Evolutionary conservation across 176 grass and related monocot species (phyloP).

Genomic region (Juncus effusus): DNA sequence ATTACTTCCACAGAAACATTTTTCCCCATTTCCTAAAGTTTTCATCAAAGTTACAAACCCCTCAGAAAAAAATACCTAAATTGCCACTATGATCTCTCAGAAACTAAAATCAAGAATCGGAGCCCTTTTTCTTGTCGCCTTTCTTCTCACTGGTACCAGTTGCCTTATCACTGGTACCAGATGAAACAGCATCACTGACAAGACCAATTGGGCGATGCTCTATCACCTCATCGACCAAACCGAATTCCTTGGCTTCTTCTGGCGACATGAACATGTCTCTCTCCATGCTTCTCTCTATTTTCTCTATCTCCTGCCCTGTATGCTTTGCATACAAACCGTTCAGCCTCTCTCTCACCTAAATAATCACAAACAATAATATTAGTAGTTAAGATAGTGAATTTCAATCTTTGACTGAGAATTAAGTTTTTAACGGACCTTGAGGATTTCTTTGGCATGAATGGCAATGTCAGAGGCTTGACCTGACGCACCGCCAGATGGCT

Average conservation of each 20-base stretch:
- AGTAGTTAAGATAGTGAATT: not conserved
- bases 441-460: slow-evolving; percentile 97
- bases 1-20: too few species aligned
- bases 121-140: slow-evolving; percentile 10
- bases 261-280: slow-evolving; percentile 91
- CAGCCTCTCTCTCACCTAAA: slow-evolving; percentile 63
- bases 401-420: not conserved
- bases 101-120: slow-evolving; percentile 8
- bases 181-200: slow-evolving; percentile 43
- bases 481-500: slow-evolving; percentile 75
- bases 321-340: slow-evolving; percentile 84
- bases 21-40: too few species aligned
- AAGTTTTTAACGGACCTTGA: slow-evolving; percentile 31
- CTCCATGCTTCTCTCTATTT: slow-evolving; percentile 77
- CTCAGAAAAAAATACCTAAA: too few species aligned
- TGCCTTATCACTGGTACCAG: slow-evolving; percentile 1
- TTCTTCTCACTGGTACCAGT: slow-evolving; percentile 21
- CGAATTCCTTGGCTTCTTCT: slow-evolving; percentile 76
- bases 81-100: not conserved
- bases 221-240: slow-evolving; percentile 92
- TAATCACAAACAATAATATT: not conserved
- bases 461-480: slow-evolving; percentile 72
- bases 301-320: slow-evolving; percentile 47
- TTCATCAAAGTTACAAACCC: too few species aligned
- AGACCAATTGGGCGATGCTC: slow-evolving; percentile 60